Base-by-base conservation (phyloP, 306 rosid species). In the Medicago ruthenica region DNA sequence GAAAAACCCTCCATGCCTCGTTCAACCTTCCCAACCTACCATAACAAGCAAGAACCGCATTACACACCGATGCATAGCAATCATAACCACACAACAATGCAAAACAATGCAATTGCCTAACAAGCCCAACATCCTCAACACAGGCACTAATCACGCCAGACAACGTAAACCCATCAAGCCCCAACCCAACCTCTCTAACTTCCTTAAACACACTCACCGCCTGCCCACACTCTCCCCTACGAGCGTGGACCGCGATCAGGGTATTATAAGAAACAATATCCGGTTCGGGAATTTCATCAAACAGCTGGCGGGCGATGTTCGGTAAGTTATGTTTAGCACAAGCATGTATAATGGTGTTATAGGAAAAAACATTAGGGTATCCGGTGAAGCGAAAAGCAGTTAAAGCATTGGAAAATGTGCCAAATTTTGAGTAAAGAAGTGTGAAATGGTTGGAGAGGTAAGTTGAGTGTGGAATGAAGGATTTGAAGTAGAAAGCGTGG, bases 101-200 rank as follows among this genome's bases (percentile, higher is more conserved):
- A 37, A 85, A 75, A 15, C 60, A 81, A 60, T 85, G 88, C 31
- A 93, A 34, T 69, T 93, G 91, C 81, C 73, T 73, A 17, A 93
- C 73, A 76, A 89, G 79, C 70, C 41, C 79, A 72, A 87, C 72
- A 16, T 85, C 88, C 39, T 70, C 50, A 6, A 83, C 12, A 31
- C 81, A 81, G 0, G 85, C 86, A 0, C 73, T 75, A 22, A 82
- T 67, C 34, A 81, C 40, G 1, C 85, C 89, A 14, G 97, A 90
- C 6, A 93, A 60, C 0, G 98, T 90, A 73, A 93, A 93, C 47
- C 96, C 95, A 36, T 93, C 93, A 21, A 85, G 67, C 58, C 71
- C 83, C 18, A 86, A 51, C 11, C 84, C 83, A 47, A 47, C 54
- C 50, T 74, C 76, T 68, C 89, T 86, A 76, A 85, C 85, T 65